Conservation (phyloP, 2,329 filamentous ascomycete species). For the Cryphonectria naterciae region DNA sequence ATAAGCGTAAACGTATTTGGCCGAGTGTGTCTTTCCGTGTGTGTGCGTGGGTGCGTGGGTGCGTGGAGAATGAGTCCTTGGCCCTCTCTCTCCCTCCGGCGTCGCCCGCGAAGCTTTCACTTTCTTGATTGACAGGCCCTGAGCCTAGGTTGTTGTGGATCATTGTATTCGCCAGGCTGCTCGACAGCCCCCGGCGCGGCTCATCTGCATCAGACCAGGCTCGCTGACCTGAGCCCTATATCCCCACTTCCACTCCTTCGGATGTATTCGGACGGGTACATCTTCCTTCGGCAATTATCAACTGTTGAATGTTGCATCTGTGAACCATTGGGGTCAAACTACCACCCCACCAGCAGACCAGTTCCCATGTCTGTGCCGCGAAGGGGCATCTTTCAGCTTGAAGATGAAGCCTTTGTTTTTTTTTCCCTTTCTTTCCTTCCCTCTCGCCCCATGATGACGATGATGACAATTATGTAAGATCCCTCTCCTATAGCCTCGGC, state of each 20-base stretch:
- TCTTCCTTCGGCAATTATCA: not conserved
- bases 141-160: not conserved
- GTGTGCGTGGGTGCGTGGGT: not conserved
- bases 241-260: not conserved
- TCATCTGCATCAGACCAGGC: slow-evolving; percentile 3
- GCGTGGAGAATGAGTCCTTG: not conserved
- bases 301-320: slow-evolving; percentile 5
- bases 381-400: not conserved
- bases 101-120: not conserved
- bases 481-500: not conserved
- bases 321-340: not conserved
- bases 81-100: not conserved
- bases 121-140: not conserved
- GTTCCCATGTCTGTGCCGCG: not conserved
- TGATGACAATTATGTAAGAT: not conserved
- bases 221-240: slow-evolving; percentile 2
- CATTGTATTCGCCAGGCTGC: not conserved
- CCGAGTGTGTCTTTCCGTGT: not conserved
- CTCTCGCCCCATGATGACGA: not conserved
- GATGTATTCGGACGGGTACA: slow-evolving; percentile 1
- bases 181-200: slow-evolving; percentile 1
- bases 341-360: not conserved
- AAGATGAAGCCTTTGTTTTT: not conserved
- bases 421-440: no score
- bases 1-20: not conserved